These are phyloP conservation scores for Gardenia jasminoides DNA, from an alignment of 257 asterid species.

Conservation along the genomic window DNA sequence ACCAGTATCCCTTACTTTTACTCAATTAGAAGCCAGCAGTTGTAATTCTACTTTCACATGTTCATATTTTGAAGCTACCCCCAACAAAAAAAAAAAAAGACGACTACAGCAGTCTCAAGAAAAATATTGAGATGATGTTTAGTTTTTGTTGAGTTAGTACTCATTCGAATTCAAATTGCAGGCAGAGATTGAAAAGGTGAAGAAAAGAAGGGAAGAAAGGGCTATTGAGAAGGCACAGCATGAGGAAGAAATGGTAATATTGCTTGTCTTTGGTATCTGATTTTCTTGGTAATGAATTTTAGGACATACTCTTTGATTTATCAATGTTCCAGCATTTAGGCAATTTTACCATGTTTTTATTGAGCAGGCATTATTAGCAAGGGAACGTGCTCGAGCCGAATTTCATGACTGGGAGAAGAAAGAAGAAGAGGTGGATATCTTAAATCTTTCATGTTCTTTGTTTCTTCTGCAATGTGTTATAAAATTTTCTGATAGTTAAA, in stretches of 20 bases:
- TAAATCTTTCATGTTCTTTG: neutral
- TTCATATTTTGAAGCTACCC: neutral
- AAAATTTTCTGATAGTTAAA: neutral
- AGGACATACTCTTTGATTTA: neutral
- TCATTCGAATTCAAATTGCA: conserved; percentile 24
- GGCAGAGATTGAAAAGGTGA: conserved; percentile 96
- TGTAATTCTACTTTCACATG: neutral
- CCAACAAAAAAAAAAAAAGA: too few relatives aligned
- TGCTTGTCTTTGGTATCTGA: conserved; percentile 11
- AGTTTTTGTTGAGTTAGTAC: neutral
- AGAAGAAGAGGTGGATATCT: conserved; percentile 73
- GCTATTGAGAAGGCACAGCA: conserved; percentile 95
- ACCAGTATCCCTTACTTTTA: neutral
- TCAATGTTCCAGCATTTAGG: neutral
- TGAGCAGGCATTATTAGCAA: conserved; percentile 69
- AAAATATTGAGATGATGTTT: neutral
- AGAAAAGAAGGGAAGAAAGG: conserved; percentile 95
- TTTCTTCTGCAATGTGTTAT: conserved; percentile 1
- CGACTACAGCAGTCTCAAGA: neutral
- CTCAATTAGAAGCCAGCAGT: too few relatives aligned
- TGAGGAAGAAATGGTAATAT: conserved; percentile 87
- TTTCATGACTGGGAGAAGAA: conserved; percentile 99
- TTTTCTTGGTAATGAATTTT: conserved; percentile 3
- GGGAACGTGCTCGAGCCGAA: conserved; percentile 98
- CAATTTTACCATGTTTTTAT: conserved; percentile 9